These are phyloP conservation scores for Paracorniculantispora psalliotae DNA, from an alignment of 2,329 filamentous ascomycete genomes.

Conservation along the genomic window DNA sequence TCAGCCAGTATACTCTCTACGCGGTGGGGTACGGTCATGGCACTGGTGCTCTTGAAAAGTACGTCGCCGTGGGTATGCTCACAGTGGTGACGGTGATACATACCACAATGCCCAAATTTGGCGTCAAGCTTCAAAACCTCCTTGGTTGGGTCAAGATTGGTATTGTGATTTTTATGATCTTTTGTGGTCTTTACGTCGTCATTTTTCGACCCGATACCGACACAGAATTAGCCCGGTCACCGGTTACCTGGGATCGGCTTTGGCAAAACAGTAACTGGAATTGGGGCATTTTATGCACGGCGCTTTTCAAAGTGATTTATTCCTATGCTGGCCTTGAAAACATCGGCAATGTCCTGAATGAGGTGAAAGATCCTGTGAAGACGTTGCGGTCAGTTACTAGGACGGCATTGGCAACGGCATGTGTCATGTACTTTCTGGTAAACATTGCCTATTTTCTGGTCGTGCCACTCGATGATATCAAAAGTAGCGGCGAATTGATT, in stretches of 20 bases:
- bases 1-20: conserved; percentile 60
- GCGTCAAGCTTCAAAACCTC: conserved; percentile 55
- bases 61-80: conserved; percentile 52
- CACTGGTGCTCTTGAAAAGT: conserved; percentile 47
- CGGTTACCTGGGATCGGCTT: conserved; percentile 44
- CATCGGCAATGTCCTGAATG: conserved; percentile 65
- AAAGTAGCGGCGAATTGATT: conserved; percentile 60
- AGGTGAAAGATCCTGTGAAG: conserved; percentile 62
- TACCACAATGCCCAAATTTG: conserved; percentile 50
- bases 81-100: conserved; percentile 55
- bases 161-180: conserved; percentile 55
- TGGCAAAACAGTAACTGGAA: conserved; percentile 66
- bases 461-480: conserved; percentile 62
- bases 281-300: conserved; percentile 61
- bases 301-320: conserved; percentile 65
- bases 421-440: conserved; percentile 60
- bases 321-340: conserved; percentile 64
- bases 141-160: conserved; percentile 61
- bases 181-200: conserved; percentile 57
- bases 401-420: conserved; percentile 56
- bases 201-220: conserved; percentile 33
- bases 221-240: conserved; percentile 3
- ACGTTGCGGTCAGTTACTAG: conserved; percentile 60
- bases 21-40: conserved; percentile 48
- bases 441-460: conserved; percentile 61